Percentiles rank a stretch among this genome's conserved stretches.
phyloP scores from a whole-genome alignment of 73 alveolate species.

The Paramecium caudatum region DNA sequence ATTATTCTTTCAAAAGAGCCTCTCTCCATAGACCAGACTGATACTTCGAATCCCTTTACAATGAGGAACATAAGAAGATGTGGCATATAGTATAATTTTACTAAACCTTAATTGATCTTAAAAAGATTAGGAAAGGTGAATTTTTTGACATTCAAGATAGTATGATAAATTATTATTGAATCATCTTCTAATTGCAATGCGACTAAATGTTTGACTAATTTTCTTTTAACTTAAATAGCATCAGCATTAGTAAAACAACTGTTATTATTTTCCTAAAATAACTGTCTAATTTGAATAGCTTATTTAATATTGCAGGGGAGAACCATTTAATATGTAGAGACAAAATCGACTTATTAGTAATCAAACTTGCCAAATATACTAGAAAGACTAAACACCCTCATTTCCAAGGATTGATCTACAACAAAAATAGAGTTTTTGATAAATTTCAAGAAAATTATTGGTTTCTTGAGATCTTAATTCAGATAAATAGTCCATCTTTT shows the following conservation, averaged over 20 bases:
- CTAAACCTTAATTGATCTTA: background rate
- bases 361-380: slow-evolving; percentile 57
- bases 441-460: background rate
- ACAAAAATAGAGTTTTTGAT: slow-evolving; percentile 56
- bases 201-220: slow-evolving; percentile 26
- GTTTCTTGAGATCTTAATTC: background rate
- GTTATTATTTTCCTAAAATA: background rate
- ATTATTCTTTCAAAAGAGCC: slow-evolving; percentile 64
- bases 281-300: background rate
- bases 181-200: slow-evolving; percentile 43
- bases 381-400: slow-evolving; percentile 40
- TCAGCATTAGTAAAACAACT: background rate
- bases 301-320: slow-evolving; percentile 1
- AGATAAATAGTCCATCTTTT: slow-evolving; percentile 14
- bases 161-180: slow-evolving; percentile 53
- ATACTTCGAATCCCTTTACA: slow-evolving; percentile 25
- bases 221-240: slow-evolving; percentile 18
- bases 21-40: slow-evolving; percentile 33
- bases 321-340: slow-evolving; percentile 35
- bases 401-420: background rate
- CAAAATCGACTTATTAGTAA: slow-evolving; percentile 1
- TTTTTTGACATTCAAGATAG: slow-evolving; percentile 24
- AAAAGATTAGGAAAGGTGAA: background rate
- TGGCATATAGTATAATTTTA: slow-evolving; percentile 54
- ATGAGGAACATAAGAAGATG: background rate